Conservation (phyloP, 108 stramenopile genomes). For the Fistulifera pelliculosa region DNA sequence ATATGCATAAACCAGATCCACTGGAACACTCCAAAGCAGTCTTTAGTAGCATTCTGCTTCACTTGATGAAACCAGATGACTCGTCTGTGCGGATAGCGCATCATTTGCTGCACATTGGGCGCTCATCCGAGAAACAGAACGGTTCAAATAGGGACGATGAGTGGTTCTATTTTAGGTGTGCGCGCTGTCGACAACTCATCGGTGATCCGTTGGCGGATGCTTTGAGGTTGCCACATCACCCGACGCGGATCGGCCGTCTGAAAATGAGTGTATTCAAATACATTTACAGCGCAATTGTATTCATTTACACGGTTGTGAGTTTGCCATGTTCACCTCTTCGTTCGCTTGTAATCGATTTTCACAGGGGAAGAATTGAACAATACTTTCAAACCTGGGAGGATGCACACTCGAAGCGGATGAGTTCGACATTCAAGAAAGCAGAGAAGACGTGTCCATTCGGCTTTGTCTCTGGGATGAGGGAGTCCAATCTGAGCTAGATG, state of each 20-base stretch:
- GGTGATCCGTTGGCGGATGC: constrained; percentile 65
- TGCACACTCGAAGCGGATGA: constrained; percentile 4
- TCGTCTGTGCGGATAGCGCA: constrained; percentile 54
- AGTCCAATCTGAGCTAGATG: no score
- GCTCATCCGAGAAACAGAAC: constrained; percentile 13
- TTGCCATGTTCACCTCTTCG: constrained; percentile 11
- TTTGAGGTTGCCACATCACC: constrained; percentile 36
- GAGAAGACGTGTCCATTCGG: not conserved
- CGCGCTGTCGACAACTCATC: constrained; percentile 55
- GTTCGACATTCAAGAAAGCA: not conserved
- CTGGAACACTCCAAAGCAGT: constrained; percentile 31
- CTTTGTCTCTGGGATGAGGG: no score
- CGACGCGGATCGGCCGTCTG: constrained; percentile 16
- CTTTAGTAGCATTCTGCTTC: constrained; percentile 32
- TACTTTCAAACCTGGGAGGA: constrained; percentile 1
- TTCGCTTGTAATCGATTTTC: not conserved
- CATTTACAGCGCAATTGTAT: not conserved
- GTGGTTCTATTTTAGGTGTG: constrained; percentile 48
- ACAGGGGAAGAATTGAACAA: not conserved
- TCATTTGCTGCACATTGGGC: constrained; percentile 45
- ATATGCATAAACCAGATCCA: constrained; percentile 18
- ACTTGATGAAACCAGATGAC: constrained; percentile 46
- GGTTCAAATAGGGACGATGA: constrained; percentile 15
- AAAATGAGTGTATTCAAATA: not conserved
- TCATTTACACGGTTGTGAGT: constrained; percentile 3